phyloP scores from a whole-genome alignment of 2,329 filamentous ascomycete species.

The Claviceps paspali region DNA sequence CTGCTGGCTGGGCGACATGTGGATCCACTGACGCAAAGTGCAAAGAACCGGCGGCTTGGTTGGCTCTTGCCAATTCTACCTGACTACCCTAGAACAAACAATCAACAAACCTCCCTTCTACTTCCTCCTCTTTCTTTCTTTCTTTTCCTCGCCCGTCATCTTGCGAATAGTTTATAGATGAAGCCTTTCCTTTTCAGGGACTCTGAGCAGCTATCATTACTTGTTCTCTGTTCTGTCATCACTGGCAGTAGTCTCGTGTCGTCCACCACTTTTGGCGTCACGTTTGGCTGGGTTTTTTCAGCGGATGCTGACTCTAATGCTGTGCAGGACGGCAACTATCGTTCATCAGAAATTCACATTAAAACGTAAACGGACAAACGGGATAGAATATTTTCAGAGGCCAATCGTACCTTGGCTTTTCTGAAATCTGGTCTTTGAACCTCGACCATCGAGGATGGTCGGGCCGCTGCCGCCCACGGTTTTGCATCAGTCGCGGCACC shows the following conservation, averaged over 20 bases:
- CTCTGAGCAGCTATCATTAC: not conserved
- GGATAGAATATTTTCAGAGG: too few relatives aligned
- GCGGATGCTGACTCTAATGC: not conserved
- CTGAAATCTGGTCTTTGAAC: not conserved
- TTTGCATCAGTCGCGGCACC: slow-evolving; percentile 52
- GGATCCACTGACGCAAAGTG: not conserved
- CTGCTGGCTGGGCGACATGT: not conserved
- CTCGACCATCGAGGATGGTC: not conserved
- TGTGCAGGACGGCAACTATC: not conserved
- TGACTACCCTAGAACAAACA: not conserved
- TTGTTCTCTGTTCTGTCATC: not conserved
- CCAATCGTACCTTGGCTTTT: not conserved
- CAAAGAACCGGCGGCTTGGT: not conserved
- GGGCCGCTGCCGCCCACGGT: not conserved
- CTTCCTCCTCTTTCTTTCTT: not conserved
- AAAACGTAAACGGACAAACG: not conserved
- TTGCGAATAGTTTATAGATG: slow-evolving; percentile 7
- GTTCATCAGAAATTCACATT: not conserved
- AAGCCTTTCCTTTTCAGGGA: slow-evolving; percentile 7
- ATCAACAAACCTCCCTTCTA: too few relatives aligned
- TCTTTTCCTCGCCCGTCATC: not conserved
- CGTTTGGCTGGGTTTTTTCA: not conserved
- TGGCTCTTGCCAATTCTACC: not conserved
- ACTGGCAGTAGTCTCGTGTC: not conserved
- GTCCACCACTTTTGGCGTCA: not conserved